Percentiles rank a stretch among this genome's conserved stretches.
These are phyloP conservation scores for Cyamopsis tetragonoloba DNA, from an alignment of 306 rosid species.

Conservation along the genomic window DNA sequence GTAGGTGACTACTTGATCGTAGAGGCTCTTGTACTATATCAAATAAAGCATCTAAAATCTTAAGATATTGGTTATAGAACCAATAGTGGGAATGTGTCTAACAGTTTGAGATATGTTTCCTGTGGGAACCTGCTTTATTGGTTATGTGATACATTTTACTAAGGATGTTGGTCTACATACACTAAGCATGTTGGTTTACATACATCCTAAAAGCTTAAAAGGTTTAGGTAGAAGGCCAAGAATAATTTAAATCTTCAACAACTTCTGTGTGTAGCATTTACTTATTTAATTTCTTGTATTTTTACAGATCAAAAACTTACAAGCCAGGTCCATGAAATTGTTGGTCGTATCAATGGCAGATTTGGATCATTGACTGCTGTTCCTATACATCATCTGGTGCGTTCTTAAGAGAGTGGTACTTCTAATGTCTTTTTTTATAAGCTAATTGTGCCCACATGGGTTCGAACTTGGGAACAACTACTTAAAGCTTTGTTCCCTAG, in stretches of 20 bases:
- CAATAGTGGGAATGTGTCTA: not conserved
- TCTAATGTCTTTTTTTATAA: no score
- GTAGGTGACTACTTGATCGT: not conserved
- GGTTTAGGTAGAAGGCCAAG: slow-evolving; percentile 1
- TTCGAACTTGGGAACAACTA: no score
- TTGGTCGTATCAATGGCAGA: slow-evolving; percentile 90
- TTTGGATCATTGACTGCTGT: slow-evolving; percentile 76
- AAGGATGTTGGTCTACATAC: no score
- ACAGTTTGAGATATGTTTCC: not conserved
- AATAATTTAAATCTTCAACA: slow-evolving; percentile 5
- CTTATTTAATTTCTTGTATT: slow-evolving; percentile 26
- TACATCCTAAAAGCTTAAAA: not conserved
- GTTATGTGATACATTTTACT: not conserved
- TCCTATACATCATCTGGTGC: slow-evolving; percentile 91
- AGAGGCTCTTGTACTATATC: not conserved
- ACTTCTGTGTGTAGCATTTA: not conserved
- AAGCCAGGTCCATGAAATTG: slow-evolving; percentile 95
- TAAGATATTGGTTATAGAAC: not conserved
- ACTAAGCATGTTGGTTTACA: no score
- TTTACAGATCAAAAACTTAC: slow-evolving; percentile 86
- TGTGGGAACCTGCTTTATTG: not conserved
- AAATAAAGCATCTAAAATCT: not conserved
- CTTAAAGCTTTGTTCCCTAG: no score
- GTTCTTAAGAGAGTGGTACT: slow-evolving; percentile 17
- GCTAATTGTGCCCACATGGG: no score